Base-by-base conservation (phyloP, 2,329 filamentous ascomycete species). In the Grosmannia serpens region DNA sequence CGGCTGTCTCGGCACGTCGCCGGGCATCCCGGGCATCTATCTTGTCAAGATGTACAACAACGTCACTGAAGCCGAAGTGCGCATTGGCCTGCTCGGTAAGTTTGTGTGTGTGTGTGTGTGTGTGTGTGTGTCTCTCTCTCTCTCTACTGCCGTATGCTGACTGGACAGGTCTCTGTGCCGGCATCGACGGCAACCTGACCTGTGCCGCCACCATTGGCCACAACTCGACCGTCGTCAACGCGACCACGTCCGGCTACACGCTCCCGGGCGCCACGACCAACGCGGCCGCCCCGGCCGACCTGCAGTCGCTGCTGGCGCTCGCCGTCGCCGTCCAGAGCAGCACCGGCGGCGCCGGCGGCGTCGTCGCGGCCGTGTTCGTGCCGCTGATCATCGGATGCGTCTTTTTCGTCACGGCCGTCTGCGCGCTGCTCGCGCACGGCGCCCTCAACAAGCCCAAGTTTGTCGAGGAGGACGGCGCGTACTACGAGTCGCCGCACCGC, bases 1-100 rank as follows among this genome's bases (percentile, higher is more conserved):
- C 58, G 63, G 64, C 56, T 64, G 64, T 58, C 61, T 57, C 33
- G 64, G 63, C n/a, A 63, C 59, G 15, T 65, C 64, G 6, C 64
- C 64, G 35, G 63, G 64, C 33, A 38, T 65, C 7, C 63, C 63
- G 27, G 64, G 61, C 50, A 56, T 65, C 53, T 64, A 55, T 52
- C 55, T 65, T 22, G 56, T 63, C 58, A 58, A 59, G 47, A 57
- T 64, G 51, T 57, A 46, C 58, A 62, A 64, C 61, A 62, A 61
- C 47, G 22, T 41, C 15, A 63, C 61, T 13, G 24, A 57, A 3
- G 60, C 61, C 15, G 55, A 62, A 17, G 64, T 65, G 52, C 63
- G 60, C 6, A 47, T 65, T 17, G 64, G 64, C 15, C 63, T 64
- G 29, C 62, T 65, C 35, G 58, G 57, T 58, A 51, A 20, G 56